Evolutionary conservation across 2,329 filamentous ascomycete species (phyloP), one percentile per base, ranked within the genome.

Genomic region (Mariannaea elegans): DNA sequence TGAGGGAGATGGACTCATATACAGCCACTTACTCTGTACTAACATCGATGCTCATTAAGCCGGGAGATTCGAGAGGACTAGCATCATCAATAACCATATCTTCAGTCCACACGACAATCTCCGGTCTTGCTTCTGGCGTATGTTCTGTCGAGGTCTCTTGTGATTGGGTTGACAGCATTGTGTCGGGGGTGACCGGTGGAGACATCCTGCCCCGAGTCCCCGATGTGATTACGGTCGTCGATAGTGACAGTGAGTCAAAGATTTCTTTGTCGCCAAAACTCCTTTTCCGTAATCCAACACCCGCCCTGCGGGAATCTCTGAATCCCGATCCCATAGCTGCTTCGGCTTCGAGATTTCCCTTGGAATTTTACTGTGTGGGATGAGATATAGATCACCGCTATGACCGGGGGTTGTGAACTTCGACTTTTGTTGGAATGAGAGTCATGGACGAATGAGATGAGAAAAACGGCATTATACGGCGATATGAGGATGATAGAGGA

Each of bases 91-190:
- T 32, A 19, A 75, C 74, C 73, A 80, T 78, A 13, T 76, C 71
- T 54, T 76, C 79, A 27, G 78, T 80, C 74, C 78, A 80, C 16
- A 81, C 80, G 4, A 81, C 68, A 23, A 82, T 82, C 60, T 80
- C 79, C 4, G 76, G 72, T 3, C 74, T 76, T 31, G 77, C 75
- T 34, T 80, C 75, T 45, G 72, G 72, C 7, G 70, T 66, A 19
- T 69, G 62, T 44, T 76, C 73, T 19, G 74, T 74, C 53, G 66
- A 75, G 47, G 69, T 70, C 64, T 71, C 75, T 57, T 72, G 76
- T 60, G 73, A 72, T 63, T 67, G 72, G 64, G 63, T 64, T 27
- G 65, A 65, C 12, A 62, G 68, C 38, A 63, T 60, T 24, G 64
- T 48, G 46, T 69, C 65, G 52, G 66, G 68, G 38, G 68, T 65